Percentiles rank a stretch among this genome's conserved stretches.
Evolutionary conservation across 352 stramenopile genomes (phyloP).

Genomic region (Phytophthora aleatoria): DNA sequence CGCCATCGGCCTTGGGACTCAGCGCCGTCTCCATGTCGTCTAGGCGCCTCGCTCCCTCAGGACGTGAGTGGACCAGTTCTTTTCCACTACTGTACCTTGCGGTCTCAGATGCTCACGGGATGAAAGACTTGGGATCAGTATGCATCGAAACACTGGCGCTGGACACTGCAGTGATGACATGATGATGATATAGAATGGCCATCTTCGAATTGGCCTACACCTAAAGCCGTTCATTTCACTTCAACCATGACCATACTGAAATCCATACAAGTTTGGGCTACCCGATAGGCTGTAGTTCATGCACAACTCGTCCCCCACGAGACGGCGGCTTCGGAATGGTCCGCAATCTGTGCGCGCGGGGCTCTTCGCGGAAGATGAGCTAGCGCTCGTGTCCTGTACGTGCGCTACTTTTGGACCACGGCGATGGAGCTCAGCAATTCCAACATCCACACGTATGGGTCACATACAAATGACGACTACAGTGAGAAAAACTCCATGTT

Average conservation of each 20-base stretch:
- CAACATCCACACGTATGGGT: no score
- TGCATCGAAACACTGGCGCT: not conserved
- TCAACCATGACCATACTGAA: slow-evolving; percentile 14
- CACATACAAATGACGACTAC: no score
- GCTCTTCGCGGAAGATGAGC: no score
- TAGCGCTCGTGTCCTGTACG: no score
- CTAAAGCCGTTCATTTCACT: slow-evolving; percentile 20
- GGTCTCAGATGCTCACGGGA: slow-evolving; percentile 12
- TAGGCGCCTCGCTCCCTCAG: not conserved
- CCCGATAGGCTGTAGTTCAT: no score
- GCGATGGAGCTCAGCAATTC: no score
- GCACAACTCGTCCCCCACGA: no score
- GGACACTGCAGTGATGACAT: slow-evolving; percentile 19
- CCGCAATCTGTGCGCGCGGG: no score
- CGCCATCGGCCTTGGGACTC: slow-evolving; percentile 28
- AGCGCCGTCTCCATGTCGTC: slow-evolving; percentile 27
- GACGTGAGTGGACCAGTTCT: slow-evolving; percentile 2
- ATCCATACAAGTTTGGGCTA: no score
- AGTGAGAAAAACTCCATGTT: no score
- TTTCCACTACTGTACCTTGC: slow-evolving; percentile 9
- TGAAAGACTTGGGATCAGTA: slow-evolving; percentile 1
- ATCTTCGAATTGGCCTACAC: not conserved
- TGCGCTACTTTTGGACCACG: no score
- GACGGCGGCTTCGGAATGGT: no score
- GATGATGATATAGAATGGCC: slow-evolving; percentile 5